Base-by-base conservation (phyloP, 768 basidiomycete species). In the Lepiota brunneoincarnata region DNA sequence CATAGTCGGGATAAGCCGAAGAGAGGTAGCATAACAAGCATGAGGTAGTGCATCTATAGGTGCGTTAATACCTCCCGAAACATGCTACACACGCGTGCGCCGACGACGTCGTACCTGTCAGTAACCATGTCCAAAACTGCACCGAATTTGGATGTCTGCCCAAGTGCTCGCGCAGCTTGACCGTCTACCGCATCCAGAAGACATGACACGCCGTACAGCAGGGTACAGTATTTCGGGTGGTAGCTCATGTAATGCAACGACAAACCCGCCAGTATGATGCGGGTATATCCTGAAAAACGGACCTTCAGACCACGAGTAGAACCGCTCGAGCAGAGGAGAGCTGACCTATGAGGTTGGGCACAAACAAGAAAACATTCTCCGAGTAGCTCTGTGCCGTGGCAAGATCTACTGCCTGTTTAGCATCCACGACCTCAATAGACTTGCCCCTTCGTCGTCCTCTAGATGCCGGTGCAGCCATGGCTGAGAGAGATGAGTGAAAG, bases 71-170 rank as follows among this genome's bases (percentile, higher is more conserved):
- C 34, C 54, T 12, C 35, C 43, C 43, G 37, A 26, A 26, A 9
- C n/a, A 39, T 24, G 31, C 31, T 10, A 10, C 4, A n/a, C n/a
- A 42, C 31, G 54, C 26, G 49, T n/a, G 12, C 9, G 17, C 57
- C 56, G 34, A 49, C 28, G 50, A 43, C 28, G n/a, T 67, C 86
- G 59, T 59, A 96, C 94, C 96, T 77, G 70, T 99, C 97, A 5
- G 97, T 98, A 38, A 99, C 96, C 97, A 99, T 99, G 71, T 99
- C 97, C 63, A 99, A 73, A 40, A 98, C 96, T 2, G 93, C 94
- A 20, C 97, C 97, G 70, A 98, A 98, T 73, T 96, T 95, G 51
- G 91, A 93, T 4, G 93, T 89, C 72, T 99, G 95, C 10, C 84
- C 86, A 38, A 97, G 74, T 0, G 85, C 84, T 42, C 97, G 79